phyloP scores from a whole-genome alignment of 768 basidiomycete species.

The Chalciporus chontae region DNA sequence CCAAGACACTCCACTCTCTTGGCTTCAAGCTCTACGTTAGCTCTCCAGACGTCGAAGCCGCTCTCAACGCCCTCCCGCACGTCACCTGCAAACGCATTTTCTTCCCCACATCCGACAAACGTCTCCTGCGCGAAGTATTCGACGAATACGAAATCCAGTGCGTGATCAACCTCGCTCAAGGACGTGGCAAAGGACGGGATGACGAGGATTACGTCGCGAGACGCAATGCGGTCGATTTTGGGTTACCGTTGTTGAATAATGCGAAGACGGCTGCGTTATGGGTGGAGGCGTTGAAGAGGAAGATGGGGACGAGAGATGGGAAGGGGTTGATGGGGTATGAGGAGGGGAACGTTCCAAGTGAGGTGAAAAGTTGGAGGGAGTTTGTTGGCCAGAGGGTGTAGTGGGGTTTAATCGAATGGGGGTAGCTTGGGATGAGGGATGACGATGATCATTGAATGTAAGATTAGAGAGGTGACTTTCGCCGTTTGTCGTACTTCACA shows the following conservation, averaged over 20 bases:
- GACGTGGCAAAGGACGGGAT: conserved; percentile 66
- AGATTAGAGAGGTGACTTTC: too few relatives aligned
- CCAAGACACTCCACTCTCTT: conserved; percentile 73
- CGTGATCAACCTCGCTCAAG: conserved; percentile 88
- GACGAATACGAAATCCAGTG: conserved; percentile 92
- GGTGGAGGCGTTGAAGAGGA: conserved; percentile 82
- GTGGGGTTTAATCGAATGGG: conserved; percentile 8
- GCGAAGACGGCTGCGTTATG: conserved; percentile 85
- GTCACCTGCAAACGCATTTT: conserved; percentile 84
- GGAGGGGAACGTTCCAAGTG: conserved; percentile 86
- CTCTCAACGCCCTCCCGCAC: conserved; percentile 74
- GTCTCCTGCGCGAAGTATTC: conserved; percentile 89
- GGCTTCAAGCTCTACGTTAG: conserved; percentile 97
- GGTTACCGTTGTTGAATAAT: conserved; percentile 87
- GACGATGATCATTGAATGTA: too few relatives aligned
- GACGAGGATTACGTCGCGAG: conserved; percentile 98
- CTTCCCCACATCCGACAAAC: conserved; percentile 96
- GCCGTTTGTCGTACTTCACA: too few relatives aligned
- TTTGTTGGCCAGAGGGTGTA: conserved; percentile 74
- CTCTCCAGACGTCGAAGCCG: conserved; percentile 72
- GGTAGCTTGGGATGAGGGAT: too few relatives aligned
- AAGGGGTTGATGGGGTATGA: conserved; percentile 63
- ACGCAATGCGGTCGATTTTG: conserved; percentile 95
- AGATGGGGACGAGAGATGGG: conserved; percentile 69
- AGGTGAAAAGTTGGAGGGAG: conserved; percentile 90